Percentiles rank a stretch among this genome's conserved stretches.
These are phyloP conservation scores for Rugosomyces carneus DNA, from an alignment of 1,284 basidiomycete genomes.

Conservation along the genomic window DNA sequence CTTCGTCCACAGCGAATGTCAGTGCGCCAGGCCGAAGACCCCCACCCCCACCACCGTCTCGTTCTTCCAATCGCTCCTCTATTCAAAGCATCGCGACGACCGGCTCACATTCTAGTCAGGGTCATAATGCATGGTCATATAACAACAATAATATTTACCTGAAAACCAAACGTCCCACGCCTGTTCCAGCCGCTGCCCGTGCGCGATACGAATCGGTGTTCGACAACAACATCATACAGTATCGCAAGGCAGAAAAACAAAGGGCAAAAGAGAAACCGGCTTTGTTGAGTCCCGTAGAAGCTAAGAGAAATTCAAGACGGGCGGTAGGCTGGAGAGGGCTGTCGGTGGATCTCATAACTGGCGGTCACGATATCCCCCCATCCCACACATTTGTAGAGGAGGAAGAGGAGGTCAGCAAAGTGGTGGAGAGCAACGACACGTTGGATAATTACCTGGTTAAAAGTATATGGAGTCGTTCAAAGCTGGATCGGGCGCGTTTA, in stretches of 20 bases:
- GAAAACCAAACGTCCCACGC: slow-evolving; percentile 47
- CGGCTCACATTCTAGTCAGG: slow-evolving; percentile 24
- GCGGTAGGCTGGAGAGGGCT: slow-evolving; percentile 73
- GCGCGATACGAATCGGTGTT: slow-evolving; percentile 66
- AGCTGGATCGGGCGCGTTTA: slow-evolving; percentile 46
- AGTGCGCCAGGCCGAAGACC: slow-evolving; percentile 23
- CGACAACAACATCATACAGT: slow-evolving; percentile 46
- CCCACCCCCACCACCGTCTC: slow-evolving; percentile 32
- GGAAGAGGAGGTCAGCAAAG: slow-evolving; percentile 29
- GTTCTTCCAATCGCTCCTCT: slow-evolving; percentile 56
- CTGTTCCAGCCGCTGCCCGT: slow-evolving; percentile 56
- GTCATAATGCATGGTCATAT: slow-evolving; percentile 7
- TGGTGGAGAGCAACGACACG: slow-evolving; percentile 37
- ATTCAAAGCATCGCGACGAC: slow-evolving; percentile 46
- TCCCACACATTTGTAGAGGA: slow-evolving; percentile 16
- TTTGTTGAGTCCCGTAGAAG: slow-evolving; percentile 32
- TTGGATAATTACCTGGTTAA: slow-evolving; percentile 53
- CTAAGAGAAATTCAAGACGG: slow-evolving; percentile 40
- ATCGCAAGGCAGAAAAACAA: slow-evolving; percentile 33
- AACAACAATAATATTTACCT: slow-evolving; percentile 13
- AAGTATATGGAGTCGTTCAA: slow-evolving; percentile 59
- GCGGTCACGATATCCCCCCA: slow-evolving; percentile 30
- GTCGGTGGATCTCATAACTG: slow-evolving; percentile 64
- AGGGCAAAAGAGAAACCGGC: slow-evolving; percentile 27
- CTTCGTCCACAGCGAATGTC: slow-evolving; percentile 20